These are phyloP conservation scores for Neonectria hederae DNA, from an alignment of 2,329 filamentous ascomycete species.

Conservation along the genomic window DNA sequence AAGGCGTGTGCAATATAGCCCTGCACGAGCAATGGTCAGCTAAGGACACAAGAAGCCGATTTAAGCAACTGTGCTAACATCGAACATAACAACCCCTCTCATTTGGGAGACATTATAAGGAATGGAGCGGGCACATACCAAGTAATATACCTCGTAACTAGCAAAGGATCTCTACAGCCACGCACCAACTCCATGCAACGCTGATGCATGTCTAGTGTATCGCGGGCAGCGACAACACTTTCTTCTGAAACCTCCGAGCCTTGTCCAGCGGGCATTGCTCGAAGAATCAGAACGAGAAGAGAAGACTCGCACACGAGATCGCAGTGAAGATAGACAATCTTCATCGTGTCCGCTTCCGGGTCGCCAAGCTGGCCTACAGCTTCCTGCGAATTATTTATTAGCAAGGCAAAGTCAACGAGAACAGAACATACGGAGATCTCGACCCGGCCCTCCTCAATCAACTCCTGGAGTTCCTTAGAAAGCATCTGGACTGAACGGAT, in stretches of 20 bases:
- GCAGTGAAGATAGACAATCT: conserved; percentile 43
- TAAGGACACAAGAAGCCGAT: not conserved
- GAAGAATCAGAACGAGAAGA: conserved; percentile 47
- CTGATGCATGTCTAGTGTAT: conserved; percentile 47
- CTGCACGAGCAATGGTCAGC: conserved; percentile 27
- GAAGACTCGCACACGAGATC: conserved; percentile 50
- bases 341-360: conserved; percentile 38
- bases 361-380: not conserved
- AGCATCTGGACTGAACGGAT: not conserved
- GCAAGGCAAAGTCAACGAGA: not conserved
- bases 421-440: conserved; percentile 27
- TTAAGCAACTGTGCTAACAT: not conserved
- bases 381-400: conserved; percentile 19
- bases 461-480: conserved; percentile 14
- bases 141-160: conserved; percentile 49
- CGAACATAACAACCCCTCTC: not conserved
- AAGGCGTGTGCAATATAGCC: conserved; percentile 49
- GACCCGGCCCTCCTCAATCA: conserved; percentile 24
- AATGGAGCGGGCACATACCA: conserved; percentile 37
- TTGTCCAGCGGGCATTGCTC: conserved; percentile 31
- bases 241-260: conserved; percentile 27
- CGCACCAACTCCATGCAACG: conserved; percentile 43
- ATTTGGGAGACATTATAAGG: not conserved
- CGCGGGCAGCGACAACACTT: conserved; percentile 46
- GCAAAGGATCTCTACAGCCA: conserved; percentile 38